A percentile compares a stretch with the other conserved stretches of the same genome.
These are phyloP conservation scores for Naematelia aurantialba DNA, from an alignment of 768 basidiomycete species.

Conservation along the genomic window DNA sequence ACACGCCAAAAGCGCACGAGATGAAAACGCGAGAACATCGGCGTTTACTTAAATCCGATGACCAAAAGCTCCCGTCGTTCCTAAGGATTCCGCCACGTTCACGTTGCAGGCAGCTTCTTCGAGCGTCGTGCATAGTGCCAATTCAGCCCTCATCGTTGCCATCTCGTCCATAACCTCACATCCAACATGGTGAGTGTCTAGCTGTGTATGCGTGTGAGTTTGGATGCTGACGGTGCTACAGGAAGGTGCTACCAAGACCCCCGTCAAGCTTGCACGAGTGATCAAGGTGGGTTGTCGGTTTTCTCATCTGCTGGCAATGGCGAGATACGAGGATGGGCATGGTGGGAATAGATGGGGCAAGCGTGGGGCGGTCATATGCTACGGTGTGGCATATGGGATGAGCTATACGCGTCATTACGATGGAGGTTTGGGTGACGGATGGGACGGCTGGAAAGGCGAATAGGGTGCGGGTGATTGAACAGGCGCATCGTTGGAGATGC, in stretches of 20 bases:
- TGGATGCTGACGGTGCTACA: conserved; percentile 7
- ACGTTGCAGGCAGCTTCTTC: background rate
- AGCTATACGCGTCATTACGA: no score
- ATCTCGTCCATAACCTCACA: background rate
- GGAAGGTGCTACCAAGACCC: conserved; percentile 51
- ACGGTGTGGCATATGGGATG: no score
- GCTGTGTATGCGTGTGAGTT: background rate
- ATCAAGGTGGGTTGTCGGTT: conserved; percentile 65
- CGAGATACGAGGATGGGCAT: no score
- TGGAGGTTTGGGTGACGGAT: no score
- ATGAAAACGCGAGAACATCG: background rate
- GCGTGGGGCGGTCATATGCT: no score
- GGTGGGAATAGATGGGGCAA: no score
- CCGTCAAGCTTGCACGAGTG: conserved; percentile 96
- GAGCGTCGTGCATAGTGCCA: background rate
- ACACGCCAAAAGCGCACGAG: no score
- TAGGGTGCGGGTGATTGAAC: no score
- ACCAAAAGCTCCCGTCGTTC: background rate
- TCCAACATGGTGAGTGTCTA: conserved; percentile 2
- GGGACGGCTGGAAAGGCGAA: no score
- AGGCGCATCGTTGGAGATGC: no score
- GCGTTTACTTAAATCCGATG: conserved; percentile 2
- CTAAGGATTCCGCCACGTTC: background rate
- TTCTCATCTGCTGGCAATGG: no score
- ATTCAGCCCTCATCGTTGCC: background rate